Base-by-base conservation (phyloP, 768 basidiomycete genomes). In the Suillus ampliporus region DNA sequence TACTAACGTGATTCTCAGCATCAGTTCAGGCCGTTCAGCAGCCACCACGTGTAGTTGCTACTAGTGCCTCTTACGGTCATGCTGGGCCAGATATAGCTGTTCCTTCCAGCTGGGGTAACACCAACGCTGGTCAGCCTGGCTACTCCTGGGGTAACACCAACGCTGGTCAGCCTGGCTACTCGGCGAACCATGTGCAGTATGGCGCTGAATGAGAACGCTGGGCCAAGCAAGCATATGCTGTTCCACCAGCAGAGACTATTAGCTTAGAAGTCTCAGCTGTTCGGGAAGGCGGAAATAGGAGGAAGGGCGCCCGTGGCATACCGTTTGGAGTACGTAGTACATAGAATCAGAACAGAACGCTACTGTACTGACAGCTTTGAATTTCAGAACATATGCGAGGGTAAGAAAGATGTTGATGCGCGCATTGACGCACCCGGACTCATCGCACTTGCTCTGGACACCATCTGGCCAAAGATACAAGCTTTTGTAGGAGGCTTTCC, bases 331-430 rank as follows among this genome's bases (percentile, higher is more conserved):
- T 43, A 38, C 11, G n/a, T n/a, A n/a, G 40, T 57, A 34, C 14
- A 35, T 21, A 37, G 28, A 43, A 8, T 43, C 43, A 10, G 43
- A n/a, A 21, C 14, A 34, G n/a, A n/a, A n/a, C n/a, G n/a, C 14
- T 47, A 41, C 19, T 14, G 17, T 31, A 13, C 19, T 57, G 31
- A 13, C 9, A 37, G 5, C 2, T 62, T 14, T 48, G 38, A 41
- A 47, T 62, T 28, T 47, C 43, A 61, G 61, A 61, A 46, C 26
- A 62, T 62, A 23, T 62, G 53, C 14, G 43, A 62, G 31, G 61
- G 61, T n/a, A 15, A 28, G 19, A 48, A 57, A 48, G 61, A 62
- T 21, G 21, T 62, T 47, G 43, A 62, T 48, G 37, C 23, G 10
- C 53, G 35, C 17, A 62, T 41, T 23, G 57, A 53, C 10, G 61